Evolutionary conservation across 2,329 filamentous ascomycete genomes (phyloP), one percentile per base, ranked within the genome.

Genomic region (Bipolaris bicolor): DNA sequence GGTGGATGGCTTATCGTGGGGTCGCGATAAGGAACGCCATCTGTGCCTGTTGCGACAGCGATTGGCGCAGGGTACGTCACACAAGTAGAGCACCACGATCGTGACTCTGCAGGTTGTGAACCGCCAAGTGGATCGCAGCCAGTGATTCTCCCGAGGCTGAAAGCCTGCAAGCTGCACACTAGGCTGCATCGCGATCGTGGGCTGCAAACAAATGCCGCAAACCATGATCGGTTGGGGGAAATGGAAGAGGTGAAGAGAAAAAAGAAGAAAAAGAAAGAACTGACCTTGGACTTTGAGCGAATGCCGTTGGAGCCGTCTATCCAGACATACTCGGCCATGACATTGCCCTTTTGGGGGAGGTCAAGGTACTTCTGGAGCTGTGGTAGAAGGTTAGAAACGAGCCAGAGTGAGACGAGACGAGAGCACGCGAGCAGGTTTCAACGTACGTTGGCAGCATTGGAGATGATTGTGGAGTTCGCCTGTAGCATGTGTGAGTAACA

Each of bases 301-400:
- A 91, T 86, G 74, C 90, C 89, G 77, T 93, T 92, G 66, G 82
- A 80, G 66, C 90, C 84, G 76, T 97, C 93, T 77, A 97, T 90
- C 94, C 94, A 97, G 84, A 97, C 88, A 82, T 97, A 97, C 83
- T 97, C 94, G 76, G 92, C 94, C 80, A 97, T 95, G 76, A 96
- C 84, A 71, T 82, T 83, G 78, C 92, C 93, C 79, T 90, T 91
- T 84, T 98, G 94, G 78, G 92, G 89, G 73, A 98, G 90, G 75
- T 84, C 84, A 81, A 95, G 87, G 86, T 94, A 98, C 82, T 97
- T 97, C 79, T 89, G 83, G 79, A 97, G 88, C 92, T 97, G 79
- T 72, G 64, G 61, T 58, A 26, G 52, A 52, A 55, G 46, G 55
- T 73, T 69, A 74, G 69, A 55, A 55, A 16, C n/a, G 16, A 48